Evolutionary conservation across 495 filamentous ascomycete species (phyloP).

Genomic region (Clohesyomyces aquaticus): DNA sequence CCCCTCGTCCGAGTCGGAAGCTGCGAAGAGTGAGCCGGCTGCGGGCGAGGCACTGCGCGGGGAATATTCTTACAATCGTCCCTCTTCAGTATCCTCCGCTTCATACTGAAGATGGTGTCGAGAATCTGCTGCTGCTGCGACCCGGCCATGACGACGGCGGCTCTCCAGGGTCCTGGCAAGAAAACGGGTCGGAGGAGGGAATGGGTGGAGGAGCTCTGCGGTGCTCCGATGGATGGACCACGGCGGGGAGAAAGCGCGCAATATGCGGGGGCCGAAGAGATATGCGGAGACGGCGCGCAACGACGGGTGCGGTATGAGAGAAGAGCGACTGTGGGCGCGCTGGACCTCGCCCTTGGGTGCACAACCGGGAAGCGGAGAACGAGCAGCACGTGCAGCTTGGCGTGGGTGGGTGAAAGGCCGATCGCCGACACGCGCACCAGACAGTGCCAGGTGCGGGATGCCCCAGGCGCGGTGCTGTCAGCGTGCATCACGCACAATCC

Average conservation of each 20-base stretch:
- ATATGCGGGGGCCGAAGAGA: not conserved
- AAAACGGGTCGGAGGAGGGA: slow-evolving; percentile 13
- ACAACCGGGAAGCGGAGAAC: slow-evolving; percentile 13
- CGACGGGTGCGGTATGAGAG: not conserved
- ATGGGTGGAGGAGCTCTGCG: slow-evolving; percentile 13
- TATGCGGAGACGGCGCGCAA: not conserved
- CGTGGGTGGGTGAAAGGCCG: slow-evolving; percentile 2
- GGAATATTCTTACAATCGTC: slow-evolving; percentile 42
- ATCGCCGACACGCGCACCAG: no score
- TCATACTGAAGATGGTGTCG: slow-evolving; percentile 77
- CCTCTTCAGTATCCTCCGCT: slow-evolving; percentile 59
- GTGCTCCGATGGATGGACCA: not conserved
- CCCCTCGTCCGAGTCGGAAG: slow-evolving; percentile 83
- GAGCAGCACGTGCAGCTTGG: slow-evolving; percentile 15
- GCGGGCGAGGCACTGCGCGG: slow-evolving; percentile 22
- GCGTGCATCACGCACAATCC: no score
- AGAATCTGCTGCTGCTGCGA: slow-evolving; percentile 66
- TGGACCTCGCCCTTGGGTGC: slow-evolving; percentile 1
- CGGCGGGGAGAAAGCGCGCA: not conserved
- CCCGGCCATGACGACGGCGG: slow-evolving; percentile 63
- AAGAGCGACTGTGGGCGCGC: slow-evolving; percentile 22
- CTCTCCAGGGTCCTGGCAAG: not conserved
- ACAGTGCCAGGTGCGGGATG: no score
- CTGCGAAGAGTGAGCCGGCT: slow-evolving; percentile 50
- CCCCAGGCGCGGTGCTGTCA: no score